These are phyloP conservation scores for Xylaria sp. DNA, from an alignment of 2,329 filamentous ascomycete species.

Conservation along the genomic window DNA sequence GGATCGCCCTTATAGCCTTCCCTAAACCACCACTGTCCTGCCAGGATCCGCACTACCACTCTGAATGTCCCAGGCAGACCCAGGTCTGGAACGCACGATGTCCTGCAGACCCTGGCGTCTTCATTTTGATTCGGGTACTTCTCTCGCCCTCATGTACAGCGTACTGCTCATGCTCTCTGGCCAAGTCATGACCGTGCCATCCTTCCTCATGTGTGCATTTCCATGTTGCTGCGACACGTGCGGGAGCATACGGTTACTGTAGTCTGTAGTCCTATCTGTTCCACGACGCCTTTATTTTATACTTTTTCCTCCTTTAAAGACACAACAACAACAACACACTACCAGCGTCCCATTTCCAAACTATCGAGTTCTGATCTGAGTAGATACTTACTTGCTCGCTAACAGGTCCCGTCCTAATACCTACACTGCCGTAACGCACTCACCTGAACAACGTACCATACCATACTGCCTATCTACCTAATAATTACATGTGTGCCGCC, in stretches of 20 bases:
- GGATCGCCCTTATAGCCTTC: conserved; percentile 33
- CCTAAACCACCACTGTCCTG: conserved; percentile 31
- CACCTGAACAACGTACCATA: conserved; percentile 2
- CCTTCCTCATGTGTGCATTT: conserved; percentile 8
- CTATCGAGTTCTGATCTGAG: no score
- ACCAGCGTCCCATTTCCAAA: background rate
- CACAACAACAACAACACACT: background rate
- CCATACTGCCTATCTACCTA: background rate
- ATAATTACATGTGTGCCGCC: no score
- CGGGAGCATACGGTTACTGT: background rate
- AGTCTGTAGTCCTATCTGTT: background rate
- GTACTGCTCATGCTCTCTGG: conserved; percentile 2
- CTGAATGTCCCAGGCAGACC: conserved; percentile 30
- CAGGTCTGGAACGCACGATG: conserved; percentile 37
- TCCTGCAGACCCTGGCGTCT: conserved; percentile 37
- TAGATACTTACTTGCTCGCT: no score
- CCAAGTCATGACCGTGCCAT: conserved; percentile 14
- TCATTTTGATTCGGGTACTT: conserved; percentile 33
- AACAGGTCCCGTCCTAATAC: background rate
- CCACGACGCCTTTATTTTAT: background rate
- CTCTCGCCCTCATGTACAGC: no score
- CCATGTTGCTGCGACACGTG: conserved; percentile 5
- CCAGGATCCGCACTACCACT: conserved; percentile 26
- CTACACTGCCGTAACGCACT: background rate
- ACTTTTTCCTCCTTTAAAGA: background rate